Evolutionary conservation across 2,329 filamentous ascomycete species (phyloP).

Genomic region (Talaromyces sp.): DNA sequence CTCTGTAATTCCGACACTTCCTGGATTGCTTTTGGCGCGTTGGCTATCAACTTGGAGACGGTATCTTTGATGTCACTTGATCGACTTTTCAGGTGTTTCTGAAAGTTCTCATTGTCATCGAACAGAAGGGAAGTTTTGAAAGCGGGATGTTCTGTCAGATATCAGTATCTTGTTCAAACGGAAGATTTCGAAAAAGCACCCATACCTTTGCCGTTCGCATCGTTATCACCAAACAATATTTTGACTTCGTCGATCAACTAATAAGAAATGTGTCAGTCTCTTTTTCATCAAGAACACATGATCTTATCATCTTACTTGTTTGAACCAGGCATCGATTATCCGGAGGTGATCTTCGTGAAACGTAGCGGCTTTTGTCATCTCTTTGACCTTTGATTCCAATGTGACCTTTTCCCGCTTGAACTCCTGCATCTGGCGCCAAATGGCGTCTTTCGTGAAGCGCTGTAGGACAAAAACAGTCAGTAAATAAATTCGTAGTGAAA

Average conservation of each 20-base stretch:
- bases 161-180: neutral
- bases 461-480: constrained; percentile 41
- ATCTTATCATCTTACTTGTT: constrained; percentile 63
- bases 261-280: constrained; percentile 6
- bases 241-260: constrained; percentile 49
- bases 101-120: constrained; percentile 60
- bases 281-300: neutral
- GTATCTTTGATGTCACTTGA: constrained; percentile 72
- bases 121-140: constrained; percentile 56
- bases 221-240: constrained; percentile 34
- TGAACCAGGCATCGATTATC: constrained; percentile 88
- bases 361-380: constrained; percentile 70
- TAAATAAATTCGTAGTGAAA: constrained; percentile 35
- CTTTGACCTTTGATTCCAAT: constrained; percentile 74
- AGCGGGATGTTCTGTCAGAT: constrained; percentile 22
- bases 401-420: constrained; percentile 87
- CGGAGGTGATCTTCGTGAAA: constrained; percentile 92
- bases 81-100: constrained; percentile 73
- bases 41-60: constrained; percentile 65
- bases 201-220: constrained; percentile 30
- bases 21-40: constrained; percentile 50
- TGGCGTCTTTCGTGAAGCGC: constrained; percentile 93
- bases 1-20: constrained; percentile 70
- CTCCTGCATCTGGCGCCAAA: constrained; percentile 95
- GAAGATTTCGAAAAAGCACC: neutral